Base-by-base conservation (phyloP, 331 rosid species). In the Prunus yedoensis region DNA sequence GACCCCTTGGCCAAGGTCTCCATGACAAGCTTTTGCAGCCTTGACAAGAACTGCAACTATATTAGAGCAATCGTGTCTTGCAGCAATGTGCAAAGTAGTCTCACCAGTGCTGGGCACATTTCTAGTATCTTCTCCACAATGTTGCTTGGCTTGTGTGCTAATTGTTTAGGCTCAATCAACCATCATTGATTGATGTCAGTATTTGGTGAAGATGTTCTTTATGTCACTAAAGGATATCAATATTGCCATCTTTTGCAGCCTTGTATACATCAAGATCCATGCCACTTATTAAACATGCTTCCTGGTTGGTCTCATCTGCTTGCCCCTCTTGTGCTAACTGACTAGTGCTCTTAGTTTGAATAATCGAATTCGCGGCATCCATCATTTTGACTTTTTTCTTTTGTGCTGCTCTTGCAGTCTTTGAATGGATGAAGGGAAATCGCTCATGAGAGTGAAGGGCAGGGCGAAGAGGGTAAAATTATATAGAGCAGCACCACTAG, bases 71-170 rank as follows among this genome's bases (percentile, higher is more conserved):
- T 65, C 71, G 49, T 27, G 41, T 21, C 57, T 77, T 14, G 81
- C 75, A 0, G 76, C 81, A 1, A 60, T 9, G 6, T 77, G 81
- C n/a, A 77, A 73, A 1, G 58, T 12, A 8, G 70, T 77, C 10
- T 77, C 81, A 2, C 54, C 71, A 0, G 38, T 11, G 9, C 2
- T 0, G 70, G 81, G 65, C 76, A 69, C 13, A 23, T 13, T 1
- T 1, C 0, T 0, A 70, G 57, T 0, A 61, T 50, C 2, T 32
- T 20, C 28, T 7, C 21, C 18, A 50, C 75, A 4, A 65, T 38
- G 2, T 16, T 4, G 28, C 21, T 30, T 45, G 14, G 3, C 50
- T 45, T 9, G 10, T 6, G 50, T 45, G 50, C 50, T 45, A 7
- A 14, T 45, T 45, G 50, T 8, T 9, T 2, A 6, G 10, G 13